Base-by-base conservation (phyloP, 768 basidiomycete species). In the Lepiota venenata region DNA sequence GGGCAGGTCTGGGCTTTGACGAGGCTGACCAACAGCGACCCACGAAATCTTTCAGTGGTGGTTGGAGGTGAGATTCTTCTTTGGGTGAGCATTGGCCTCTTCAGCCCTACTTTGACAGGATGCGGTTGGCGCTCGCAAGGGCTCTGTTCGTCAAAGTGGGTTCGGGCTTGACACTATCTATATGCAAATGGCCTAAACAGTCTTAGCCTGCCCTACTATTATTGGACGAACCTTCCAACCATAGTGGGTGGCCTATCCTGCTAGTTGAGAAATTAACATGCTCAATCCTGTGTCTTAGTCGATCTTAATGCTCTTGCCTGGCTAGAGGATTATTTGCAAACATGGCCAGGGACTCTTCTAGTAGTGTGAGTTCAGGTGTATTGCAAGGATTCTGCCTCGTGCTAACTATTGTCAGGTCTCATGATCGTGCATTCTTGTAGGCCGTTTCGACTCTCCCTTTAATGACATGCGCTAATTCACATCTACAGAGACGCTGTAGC, bases 261-360 rank as follows among this genome's bases (percentile, higher is more conserved):
- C 25, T 47, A 12, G 1, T 32, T n/a, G 16, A 15, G 39, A 10
- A 47, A 21, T 35, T 22, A 16, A n/a, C 16, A 3, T 52, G 36
- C 29, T 27, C 12, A 52, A 25, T 14, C 54, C 44, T 39, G 10
- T 43, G 29, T 36, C 42, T 9, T 58, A 89, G 87, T 93, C 64
- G 93, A 96, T 79, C 70, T 98, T 51, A 98, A 98, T 69, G 95
- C 95, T 8, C 80, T 98, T 64, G 96, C 96, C 27, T 98, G 96
- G 95, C 76, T 95, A 6, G 94, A 98, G 75, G 95, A 97, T 64
- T 98, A 98, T 66, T 79, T 98, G 4, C 95, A 96, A 67, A 95
- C 93, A 2, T 98, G 94, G 94, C 73, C 84, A 1, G 89, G 92
- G 48, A 97, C 94, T 0, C 73, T 98, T 14, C 84, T 98, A 37